Evolutionary conservation across 805 yeast genomes (phyloP).

Genomic region (Ogataea saltuana): DNA sequence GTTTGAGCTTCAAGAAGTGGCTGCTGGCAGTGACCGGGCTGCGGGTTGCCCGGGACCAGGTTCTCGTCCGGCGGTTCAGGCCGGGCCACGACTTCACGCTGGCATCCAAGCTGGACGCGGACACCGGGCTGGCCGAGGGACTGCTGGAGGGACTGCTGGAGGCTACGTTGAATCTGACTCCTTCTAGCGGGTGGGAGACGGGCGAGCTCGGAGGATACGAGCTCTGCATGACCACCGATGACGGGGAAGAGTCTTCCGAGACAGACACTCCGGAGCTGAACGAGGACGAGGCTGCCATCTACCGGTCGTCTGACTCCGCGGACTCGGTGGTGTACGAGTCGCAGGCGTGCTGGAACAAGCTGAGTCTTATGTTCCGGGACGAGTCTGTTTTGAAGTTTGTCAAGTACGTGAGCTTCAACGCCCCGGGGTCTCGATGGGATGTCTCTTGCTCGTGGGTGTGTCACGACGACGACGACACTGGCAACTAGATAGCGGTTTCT

Average conservation of each 20-base stretch:
- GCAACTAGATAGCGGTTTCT: constrained; percentile 31
- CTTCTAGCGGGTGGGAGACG: constrained; percentile 77
- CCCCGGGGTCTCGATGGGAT: constrained; percentile 94
- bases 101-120: constrained; percentile 58
- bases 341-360: constrained; percentile 81
- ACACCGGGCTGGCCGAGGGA: constrained; percentile 23
- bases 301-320: constrained; percentile 63
- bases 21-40: constrained; percentile 61
- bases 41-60: constrained; percentile 61
- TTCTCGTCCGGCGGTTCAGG: constrained; percentile 81
- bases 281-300: constrained; percentile 84
- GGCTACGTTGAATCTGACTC: constrained; percentile 81
- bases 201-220: constrained; percentile 97
- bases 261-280: constrained; percentile 42
- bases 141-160: constrained; percentile 62
- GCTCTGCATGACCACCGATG: constrained; percentile 70
- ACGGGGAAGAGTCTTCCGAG: constrained; percentile 41
- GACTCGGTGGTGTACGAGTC: constrained; percentile 76
- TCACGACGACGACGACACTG: constrained; percentile 46
- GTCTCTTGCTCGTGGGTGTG: constrained; percentile 78
- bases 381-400: constrained; percentile 85
- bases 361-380: constrained; percentile 79
- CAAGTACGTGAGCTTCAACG: constrained; percentile 85
- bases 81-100: constrained; percentile 94
- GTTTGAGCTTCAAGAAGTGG: constrained; percentile 70